Evolutionary conservation across 2,329 filamentous ascomycete species (phyloP), one percentile per base, ranked within the genome.

Genomic region (Xylaria sp.): DNA sequence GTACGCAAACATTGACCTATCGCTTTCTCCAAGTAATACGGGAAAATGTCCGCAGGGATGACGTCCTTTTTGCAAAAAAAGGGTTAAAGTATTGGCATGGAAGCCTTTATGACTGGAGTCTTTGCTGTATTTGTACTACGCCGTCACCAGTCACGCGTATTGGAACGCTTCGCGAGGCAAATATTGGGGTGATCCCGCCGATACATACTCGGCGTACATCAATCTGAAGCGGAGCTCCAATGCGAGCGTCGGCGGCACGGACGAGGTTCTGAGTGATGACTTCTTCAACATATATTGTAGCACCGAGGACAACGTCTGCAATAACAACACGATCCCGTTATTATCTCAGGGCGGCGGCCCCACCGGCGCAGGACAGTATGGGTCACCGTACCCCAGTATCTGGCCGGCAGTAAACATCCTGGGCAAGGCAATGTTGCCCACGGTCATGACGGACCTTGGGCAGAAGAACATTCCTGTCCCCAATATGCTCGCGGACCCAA

Each of bases 371-470:
- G 41, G 41, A 44, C 13, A 15, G 15, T 44, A 13, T 18, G 41
- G 41, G 13, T 44, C 5, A 44, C 69, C 64, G 2, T 66, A 65
- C 18, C 57, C 71, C 13, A 56, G 18, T 12, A 73, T 73, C 13
- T 73, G 71, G 69, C 12, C 25, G 8, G n/a, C 58, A 1, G 44
- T 70, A 0, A 55, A 70, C 25, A 25, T 57, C 9, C 54, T 73
- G 2, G 69, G 66, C 23, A 73, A 71, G 55, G 66, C 71, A 23
- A 71, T 70, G 63, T 73, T 61, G 63, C 71, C 71, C 55, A 65
- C 66, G 9, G 58, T 62, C 32, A 63, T 73, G 69, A 70, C 71
- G 10, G 71, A 71, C 13, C 66, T 73, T 12, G 71, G 71, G 6
- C 63, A 62, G 13, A 71, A 71, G 54, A 15, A 66, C 32, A 57